Evolutionary conservation across 371 early-diverging fungal species (phyloP).

Genomic region (Basidiobolus meristosporus): DNA sequence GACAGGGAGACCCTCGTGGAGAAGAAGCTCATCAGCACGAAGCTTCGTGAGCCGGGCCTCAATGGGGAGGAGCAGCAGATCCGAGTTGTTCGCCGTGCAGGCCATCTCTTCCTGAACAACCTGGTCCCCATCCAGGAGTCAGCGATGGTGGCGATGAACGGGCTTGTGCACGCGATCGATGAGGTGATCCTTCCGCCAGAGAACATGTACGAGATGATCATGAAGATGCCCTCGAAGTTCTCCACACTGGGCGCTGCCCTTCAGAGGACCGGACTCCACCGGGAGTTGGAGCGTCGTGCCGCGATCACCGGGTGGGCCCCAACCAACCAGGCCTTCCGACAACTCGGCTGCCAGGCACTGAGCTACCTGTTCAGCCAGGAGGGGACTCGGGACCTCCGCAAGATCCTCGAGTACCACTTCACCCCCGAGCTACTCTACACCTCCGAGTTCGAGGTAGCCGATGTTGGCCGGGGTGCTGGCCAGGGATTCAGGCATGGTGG

Average conservation of each 20-base stretch:
- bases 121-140: too few relatives aligned
- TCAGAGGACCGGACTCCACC: background rate
- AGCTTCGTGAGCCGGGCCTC: too few relatives aligned
- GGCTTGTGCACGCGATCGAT: too few relatives aligned
- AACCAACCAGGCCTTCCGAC: background rate
- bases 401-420: background rate
- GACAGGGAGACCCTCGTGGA: too few relatives aligned
- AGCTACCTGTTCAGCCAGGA: background rate
- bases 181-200: background rate
- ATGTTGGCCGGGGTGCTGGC: too few relatives aligned
- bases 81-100: too few relatives aligned
- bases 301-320: background rate
- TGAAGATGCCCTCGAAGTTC: background rate
- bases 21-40: too few relatives aligned
- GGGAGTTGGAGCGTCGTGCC: background rate
- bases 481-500: too few relatives aligned
- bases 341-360: background rate
- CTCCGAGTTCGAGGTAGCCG: too few relatives aligned
- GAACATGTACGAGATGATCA: background rate
- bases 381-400: background rate
- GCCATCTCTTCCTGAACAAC: too few relatives aligned
- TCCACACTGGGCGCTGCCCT: background rate
- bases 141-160: too few relatives aligned
- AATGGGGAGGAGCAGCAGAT: too few relatives aligned
- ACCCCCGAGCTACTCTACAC: background rate